Base-by-base conservation (phyloP, 768 basidiomycete species). In the Pholiota conissans region DNA sequence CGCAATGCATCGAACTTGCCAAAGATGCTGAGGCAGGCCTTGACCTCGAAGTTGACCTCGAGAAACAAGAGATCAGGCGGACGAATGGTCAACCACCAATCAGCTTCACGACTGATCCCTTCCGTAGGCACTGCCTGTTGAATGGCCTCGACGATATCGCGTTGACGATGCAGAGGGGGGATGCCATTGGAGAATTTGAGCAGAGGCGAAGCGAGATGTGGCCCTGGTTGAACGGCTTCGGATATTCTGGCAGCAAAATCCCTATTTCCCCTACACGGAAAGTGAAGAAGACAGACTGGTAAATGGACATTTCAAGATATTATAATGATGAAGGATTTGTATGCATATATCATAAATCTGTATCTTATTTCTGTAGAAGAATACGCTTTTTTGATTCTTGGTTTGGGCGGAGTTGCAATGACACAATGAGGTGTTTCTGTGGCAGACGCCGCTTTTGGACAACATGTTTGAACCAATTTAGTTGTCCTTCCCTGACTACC, bases 161-260 rank as follows among this genome's bases (percentile, higher is more conserved):
- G 40, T 77, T 99, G 73, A 99, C 97, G 42, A 77, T 99, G 78
- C 87, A 92, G 71, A 87, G 86, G 69, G 85, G 79, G 29, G 75
- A 75, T 9, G 71, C 79, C n/a, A 97, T 99, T 62, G 77, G 80
- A 58, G 64, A 71, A 40, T 99, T 98, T 65, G 97, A 99, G 81
- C 67, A 81, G 67, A 82, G 82, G 65, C 74, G 97, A 62, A 89
- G 85, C 26, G 76, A 84, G 66, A 70, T 76, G 57, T 98, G 95
- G 94, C 91, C 97, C 5, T 99, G 97, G 97, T 74, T 98, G 70
- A 93, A 99, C 68, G 97, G 96, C 32, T 91, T 96, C 60, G 94
- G 94, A 26, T 97, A 94, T 75, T 80, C 87, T 68, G 89, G 87
- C 46, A 83, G 79, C 40, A 89, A 87, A 70, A 91, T 93, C 53